A percentile compares a stretch with the other conserved stretches of the same genome.
Evolutionary conservation across 371 early-diverging fungal genomes (phyloP).

Genomic region (Circinella umbellata): DNA sequence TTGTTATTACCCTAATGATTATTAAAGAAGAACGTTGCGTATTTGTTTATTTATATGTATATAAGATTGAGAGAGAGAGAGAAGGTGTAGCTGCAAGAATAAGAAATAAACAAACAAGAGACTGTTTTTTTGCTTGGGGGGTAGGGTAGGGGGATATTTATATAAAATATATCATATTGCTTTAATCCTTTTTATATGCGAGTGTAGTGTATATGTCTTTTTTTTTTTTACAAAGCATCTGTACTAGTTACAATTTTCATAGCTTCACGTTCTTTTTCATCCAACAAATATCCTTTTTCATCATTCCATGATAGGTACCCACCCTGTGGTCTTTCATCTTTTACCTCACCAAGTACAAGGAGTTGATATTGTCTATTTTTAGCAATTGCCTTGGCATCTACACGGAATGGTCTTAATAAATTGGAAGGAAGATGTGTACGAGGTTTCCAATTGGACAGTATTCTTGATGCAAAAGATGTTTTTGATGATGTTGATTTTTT

Average conservation of each 20-base stretch:
- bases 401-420: constrained; percentile 41
- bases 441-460: constrained; percentile 19
- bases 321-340: constrained; percentile 26
- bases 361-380: constrained; percentile 52
- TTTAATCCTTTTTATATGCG: no score
- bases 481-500: not conserved
- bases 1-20: no score
- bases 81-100: no score
- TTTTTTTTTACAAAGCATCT: constrained; percentile 21
- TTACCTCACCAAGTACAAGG: constrained; percentile 43
- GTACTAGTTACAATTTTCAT: constrained; percentile 48
- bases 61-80: not conserved
- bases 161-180: no score
- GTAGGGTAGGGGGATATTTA: no score
- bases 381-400: constrained; percentile 47
- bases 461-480: constrained; percentile 19
- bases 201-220: no score
- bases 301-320: constrained; percentile 39
- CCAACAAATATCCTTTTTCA: constrained; percentile 34
- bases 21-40: no score
- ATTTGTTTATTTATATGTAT: not conserved
- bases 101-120: no score
- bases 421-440: constrained; percentile 26
- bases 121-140: no score
- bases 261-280: constrained; percentile 36